These are phyloP conservation scores for Leccinellum luteum DNA, from an alignment of 768 basidiomycete species.

Conservation along the genomic window DNA sequence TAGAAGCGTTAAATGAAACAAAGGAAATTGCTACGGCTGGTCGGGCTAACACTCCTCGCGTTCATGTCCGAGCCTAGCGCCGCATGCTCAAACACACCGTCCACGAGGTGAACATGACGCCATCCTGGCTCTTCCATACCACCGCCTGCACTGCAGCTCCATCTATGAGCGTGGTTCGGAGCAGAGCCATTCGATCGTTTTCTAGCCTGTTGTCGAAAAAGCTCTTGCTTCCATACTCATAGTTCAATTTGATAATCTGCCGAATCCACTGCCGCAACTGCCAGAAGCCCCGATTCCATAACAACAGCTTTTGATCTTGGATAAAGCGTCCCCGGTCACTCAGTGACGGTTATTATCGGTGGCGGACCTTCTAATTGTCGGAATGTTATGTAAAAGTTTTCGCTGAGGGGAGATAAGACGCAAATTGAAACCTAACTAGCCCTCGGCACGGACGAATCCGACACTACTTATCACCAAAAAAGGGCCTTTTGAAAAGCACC, in stretches of 20 bases:
- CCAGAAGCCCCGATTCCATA: neutral
- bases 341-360: neutral
- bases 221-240: neutral
- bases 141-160: neutral
- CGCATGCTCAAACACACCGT: neutral
- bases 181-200: neutral
- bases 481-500: too few species aligned
- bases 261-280: neutral
- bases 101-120: neutral
- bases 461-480: too few species aligned
- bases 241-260: neutral
- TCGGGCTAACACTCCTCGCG: neutral
- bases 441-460: too few species aligned
- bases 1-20: constrained; percentile 9
- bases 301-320: neutral
- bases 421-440: neutral
- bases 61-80: neutral
- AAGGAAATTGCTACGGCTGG: constrained; percentile 7
- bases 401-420: too few species aligned
- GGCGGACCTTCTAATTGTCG: neutral
- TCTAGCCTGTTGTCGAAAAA: neutral
- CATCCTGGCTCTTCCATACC: neutral
- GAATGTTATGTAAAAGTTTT: too few species aligned
- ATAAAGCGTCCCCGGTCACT: neutral
- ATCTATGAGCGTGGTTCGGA: too few species aligned